Conservation (phyloP, 2,329 filamentous ascomycete genomes). For the Pestalotiopsis fici region DNA sequence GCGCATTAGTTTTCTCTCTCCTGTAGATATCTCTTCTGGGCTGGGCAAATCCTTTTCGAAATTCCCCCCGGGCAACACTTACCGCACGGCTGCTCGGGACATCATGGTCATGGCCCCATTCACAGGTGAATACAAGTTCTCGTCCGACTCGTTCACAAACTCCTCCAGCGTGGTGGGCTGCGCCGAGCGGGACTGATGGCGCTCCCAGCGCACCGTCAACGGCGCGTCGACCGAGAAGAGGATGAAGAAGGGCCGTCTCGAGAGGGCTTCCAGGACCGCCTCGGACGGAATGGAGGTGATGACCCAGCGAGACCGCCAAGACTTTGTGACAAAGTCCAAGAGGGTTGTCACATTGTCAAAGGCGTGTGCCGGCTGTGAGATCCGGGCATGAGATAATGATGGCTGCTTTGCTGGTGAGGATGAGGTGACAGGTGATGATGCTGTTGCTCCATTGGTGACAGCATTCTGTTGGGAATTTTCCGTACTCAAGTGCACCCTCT, state of each 20-base stretch:
- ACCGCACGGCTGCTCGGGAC: slow-evolving; percentile 75
- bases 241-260: slow-evolving; percentile 86
- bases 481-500: slow-evolving; percentile 62
- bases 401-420: background rate
- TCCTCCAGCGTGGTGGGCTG: slow-evolving; percentile 46
- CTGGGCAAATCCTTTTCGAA: too few relatives aligned
- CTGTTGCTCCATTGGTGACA: background rate
- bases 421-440: background rate
- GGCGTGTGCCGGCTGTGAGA: slow-evolving; percentile 25
- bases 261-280: slow-evolving; percentile 70
- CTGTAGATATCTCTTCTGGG: background rate
- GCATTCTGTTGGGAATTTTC: background rate
- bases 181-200: slow-evolving; percentile 58
- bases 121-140: slow-evolving; percentile 69
- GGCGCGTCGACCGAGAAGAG: slow-evolving; percentile 91
- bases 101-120: slow-evolving; percentile 75
- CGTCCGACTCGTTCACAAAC: slow-evolving; percentile 65
- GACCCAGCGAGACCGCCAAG: slow-evolving; percentile 84
- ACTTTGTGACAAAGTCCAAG: slow-evolving; percentile 80
- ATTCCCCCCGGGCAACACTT: too few relatives aligned
- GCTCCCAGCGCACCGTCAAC: slow-evolving; percentile 78
- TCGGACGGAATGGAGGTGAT: slow-evolving; percentile 81
- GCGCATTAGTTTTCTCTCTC: background rate
- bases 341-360: slow-evolving; percentile 69
- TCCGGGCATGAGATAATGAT: background rate